Base-by-base conservation (phyloP, 768 basidiomycete genomes). In the Cystoderma amianthinum region DNA sequence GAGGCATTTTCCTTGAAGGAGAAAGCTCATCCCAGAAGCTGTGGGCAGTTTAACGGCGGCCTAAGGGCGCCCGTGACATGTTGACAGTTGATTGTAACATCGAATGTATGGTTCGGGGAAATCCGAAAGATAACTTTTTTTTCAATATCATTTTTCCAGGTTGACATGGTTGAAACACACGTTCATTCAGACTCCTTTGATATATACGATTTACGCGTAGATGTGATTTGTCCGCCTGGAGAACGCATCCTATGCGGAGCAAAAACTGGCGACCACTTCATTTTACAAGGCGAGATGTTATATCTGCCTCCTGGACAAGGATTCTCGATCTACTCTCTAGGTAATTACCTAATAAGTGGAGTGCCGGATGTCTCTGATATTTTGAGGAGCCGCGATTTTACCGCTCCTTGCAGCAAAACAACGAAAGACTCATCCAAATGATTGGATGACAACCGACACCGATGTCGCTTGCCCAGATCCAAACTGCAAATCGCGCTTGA, bases 401-500 rank as follows among this genome's bases (percentile, higher is more conserved):
- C 80, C 80, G 2, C 62, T 85, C n/a, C 62, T 84, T 5, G 77
- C 81, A 6, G 80, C 80, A 13, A 84, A 82, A 52, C 80, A 85
- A 44, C 69, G 81, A 3, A 57, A 58, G 11, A 73, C 71, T 2
- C 58, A 79, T 39, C 49, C 61, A 1, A 69, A 76, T 45, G 81
- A 83, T 53, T 82, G 82, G 80, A 82, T 85, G 73, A 62, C 76
- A 4, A 78, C 78, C 1, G 82, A 84, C 44, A 69, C 67, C 0
- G 74, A 80, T 48, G 57, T 84, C 20, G 80, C 80, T 0, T 84
- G 81, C 49, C 82, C 80, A 0, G 82, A 83, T 53, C 81, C 82
- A 1, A 59, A 79, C 42, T 84, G 82, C 57, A 70, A 65, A 33
- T 80, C 80, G 3, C 60, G 65, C 9, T 49, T 82, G 55, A 69